Evolutionary conservation across 257 asterid species (phyloP), one percentile per base, ranked within the genome.

Genomic region (Solanum pennellii): DNA sequence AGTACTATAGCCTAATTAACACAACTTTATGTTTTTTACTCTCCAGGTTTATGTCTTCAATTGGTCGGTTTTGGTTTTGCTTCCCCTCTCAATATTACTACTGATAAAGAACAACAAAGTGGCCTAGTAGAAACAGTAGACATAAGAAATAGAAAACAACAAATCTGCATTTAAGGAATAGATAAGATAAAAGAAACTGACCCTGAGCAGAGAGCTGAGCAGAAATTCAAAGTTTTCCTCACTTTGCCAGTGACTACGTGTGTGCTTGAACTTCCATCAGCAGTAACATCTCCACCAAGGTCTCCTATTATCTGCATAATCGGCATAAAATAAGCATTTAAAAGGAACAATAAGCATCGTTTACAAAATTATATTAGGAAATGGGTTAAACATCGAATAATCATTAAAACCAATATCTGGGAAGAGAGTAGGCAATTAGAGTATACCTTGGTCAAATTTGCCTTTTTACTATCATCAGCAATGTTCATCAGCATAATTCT

Each of bases 171-270:
- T 0, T 10, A 15, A 2, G 66, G 42, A 79, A 27, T 1, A 5
- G 27, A 16, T 66, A 27, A 79, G 84, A 79, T 79, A 79, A 37
- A 79, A 88, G 86, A 71, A 85, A 86, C 98, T 90, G 87, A 95
- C 99, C 98, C 99, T 88, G 99, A 95, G 91, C 98, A 94, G 91
- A 97, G 97, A 87, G 98, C 98, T 16, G 89, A 91, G 91, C 98
- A 97, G 92, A 97, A 95, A 87, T 97, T 95, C 59, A 92, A 88
- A 16, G 99, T 97, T 91, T 86, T 90, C 87, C 99, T 93, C 86
- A 90, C 98, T 94, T 94, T 92, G 87, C 98, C 98, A 0, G 99
- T 92, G 89, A 95, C 92, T 39, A 97, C 90, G 88, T 97, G 99
- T 65, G 99, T 94, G 95, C 95, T 91, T 85, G 37, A 41, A 85